A percentile compares a stretch with the other conserved stretches of the same genome.
phyloP scores from a whole-genome alignment of 2,329 filamentous ascomycete genomes.

The Blastomyces percursus region DNA sequence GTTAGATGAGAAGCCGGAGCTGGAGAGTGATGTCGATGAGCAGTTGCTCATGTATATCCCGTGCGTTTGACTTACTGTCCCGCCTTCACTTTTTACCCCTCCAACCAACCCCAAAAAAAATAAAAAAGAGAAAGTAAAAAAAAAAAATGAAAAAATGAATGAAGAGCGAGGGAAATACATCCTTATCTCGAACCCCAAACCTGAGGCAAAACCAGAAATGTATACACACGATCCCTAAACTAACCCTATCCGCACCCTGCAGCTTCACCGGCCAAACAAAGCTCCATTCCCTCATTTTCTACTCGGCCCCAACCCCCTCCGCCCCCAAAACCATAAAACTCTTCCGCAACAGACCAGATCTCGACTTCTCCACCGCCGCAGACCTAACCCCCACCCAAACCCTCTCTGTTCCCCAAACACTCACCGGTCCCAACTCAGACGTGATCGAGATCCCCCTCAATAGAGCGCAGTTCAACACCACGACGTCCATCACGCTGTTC shows the following conservation, averaged over 20 bases:
- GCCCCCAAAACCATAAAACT: slow-evolving; percentile 78
- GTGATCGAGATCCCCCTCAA: slow-evolving; percentile 81
- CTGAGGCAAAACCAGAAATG: background rate
- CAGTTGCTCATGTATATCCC: slow-evolving; percentile 88
- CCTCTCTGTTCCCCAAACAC: slow-evolving; percentile 64
- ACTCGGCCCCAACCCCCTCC: slow-evolving; percentile 57
- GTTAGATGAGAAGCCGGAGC: slow-evolving; percentile 57
- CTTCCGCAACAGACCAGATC: slow-evolving; percentile 72
- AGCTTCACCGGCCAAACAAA: slow-evolving; percentile 93
- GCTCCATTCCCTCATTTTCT: slow-evolving; percentile 77
- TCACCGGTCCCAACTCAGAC: slow-evolving; percentile 41
- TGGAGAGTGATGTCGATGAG: slow-evolving; percentile 80
- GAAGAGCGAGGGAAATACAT: background rate
- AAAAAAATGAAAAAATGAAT: no score
- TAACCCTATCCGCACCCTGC: background rate
- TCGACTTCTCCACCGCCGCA: slow-evolving; percentile 71
- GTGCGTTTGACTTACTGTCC: slow-evolving; percentile 41
- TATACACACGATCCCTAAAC: background rate
- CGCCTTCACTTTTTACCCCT: slow-evolving; percentile 5
- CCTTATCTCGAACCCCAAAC: background rate
- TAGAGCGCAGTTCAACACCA: slow-evolving; percentile 77
- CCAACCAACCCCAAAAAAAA: background rate
- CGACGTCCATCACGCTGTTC: slow-evolving; percentile 74
- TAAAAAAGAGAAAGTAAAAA: no score
- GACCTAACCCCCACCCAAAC: slow-evolving; percentile 62